Evolutionary conservation across 176 grass and related monocot genomes (phyloP), one percentile per base, ranked within the genome.

Genomic region (Canna indica): DNA sequence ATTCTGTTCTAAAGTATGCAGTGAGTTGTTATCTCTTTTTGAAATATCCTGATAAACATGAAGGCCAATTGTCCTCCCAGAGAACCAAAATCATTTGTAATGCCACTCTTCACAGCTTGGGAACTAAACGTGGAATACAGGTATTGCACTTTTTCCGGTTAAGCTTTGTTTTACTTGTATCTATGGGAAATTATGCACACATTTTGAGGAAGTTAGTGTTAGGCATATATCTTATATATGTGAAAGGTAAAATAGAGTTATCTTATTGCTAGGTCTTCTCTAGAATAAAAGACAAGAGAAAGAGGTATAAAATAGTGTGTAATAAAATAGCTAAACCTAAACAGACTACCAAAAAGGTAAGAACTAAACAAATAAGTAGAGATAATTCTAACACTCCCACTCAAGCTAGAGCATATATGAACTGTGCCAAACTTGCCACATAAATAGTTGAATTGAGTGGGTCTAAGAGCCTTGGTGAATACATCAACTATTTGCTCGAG

Each of bases 1-100:
- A 97, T 57, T 90, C 89, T 74, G 77, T 92, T 67, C 73, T 97
- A 73, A 92, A 97, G 75, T 97, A 97, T 73, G 82, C 69, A 67
- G 86, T 92, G 60, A 85, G 80, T 71, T 87, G 88, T 72, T 46
- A 75, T 62, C 79, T 92, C 76, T 97, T 92, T 75, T 57, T 92
- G n/a, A 87, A 77, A 73, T 90, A 87, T 81, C 81, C 78, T 67
- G 48, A 85, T 76, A 85, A 84, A 48, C 77, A 92, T 47, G 93
- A 92, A 65, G 93, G 88, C 0, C 80, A 85, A 22, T 76, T 97
- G 76, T 73, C 93, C 42, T 91, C 81, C 50, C 47, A 22, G 59
- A 85, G 86, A 56, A 73, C 48, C 41, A 75, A 83, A 73, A 80
- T 77, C 17, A 85, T 90, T 71, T 83, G 84, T 76, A 97, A 97